Percentiles rank a stretch among this genome's conserved stretches.
These are phyloP conservation scores for Phytopythium sindhum DNA, from an alignment of 352 stramenopile species.

Conservation along the genomic window DNA sequence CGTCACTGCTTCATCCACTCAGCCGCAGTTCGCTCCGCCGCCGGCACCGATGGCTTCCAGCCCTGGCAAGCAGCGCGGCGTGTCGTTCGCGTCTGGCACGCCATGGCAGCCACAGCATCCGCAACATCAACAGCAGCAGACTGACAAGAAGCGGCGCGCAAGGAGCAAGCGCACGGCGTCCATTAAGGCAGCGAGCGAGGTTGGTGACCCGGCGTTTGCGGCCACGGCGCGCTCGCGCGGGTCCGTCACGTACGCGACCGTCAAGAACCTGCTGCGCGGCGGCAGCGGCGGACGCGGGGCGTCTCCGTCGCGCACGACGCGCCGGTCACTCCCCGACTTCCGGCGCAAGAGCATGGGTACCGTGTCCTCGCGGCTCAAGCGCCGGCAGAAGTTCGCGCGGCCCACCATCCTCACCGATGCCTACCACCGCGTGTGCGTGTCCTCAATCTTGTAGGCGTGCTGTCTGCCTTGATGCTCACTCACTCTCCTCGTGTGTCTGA, in stretches of 20 bases:
- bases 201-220: slow-evolving; percentile 7
- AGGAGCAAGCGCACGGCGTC: background rate
- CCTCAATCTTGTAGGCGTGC: background rate
- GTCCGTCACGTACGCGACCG: slow-evolving; percentile 52
- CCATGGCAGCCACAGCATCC: background rate
- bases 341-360: slow-evolving; percentile 54
- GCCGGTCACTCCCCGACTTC: slow-evolving; percentile 24
- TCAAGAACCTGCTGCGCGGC: slow-evolving; percentile 62
- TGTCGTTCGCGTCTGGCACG: background rate
- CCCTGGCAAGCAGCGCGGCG: background rate
- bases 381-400: slow-evolving; percentile 56
- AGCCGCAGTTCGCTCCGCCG: background rate
- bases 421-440: slow-evolving; percentile 62
- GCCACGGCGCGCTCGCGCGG: slow-evolving; percentile 18
- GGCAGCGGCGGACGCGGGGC: slow-evolving; percentile 17
- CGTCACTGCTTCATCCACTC: background rate
- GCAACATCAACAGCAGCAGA: background rate
- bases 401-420: slow-evolving; percentile 67
- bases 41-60: background rate
- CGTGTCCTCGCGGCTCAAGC: slow-evolving; percentile 62
- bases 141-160: background rate
- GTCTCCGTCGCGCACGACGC: slow-evolving; percentile 28
- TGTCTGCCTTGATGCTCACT: background rate
- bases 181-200: background rate
- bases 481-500: background rate